A percentile compares a stretch with the other conserved stretches of the same genome.
These are phyloP conservation scores for Crithidia expoeki DNA, from an alignment of 208 protist genomes.

Conservation along the genomic window DNA sequence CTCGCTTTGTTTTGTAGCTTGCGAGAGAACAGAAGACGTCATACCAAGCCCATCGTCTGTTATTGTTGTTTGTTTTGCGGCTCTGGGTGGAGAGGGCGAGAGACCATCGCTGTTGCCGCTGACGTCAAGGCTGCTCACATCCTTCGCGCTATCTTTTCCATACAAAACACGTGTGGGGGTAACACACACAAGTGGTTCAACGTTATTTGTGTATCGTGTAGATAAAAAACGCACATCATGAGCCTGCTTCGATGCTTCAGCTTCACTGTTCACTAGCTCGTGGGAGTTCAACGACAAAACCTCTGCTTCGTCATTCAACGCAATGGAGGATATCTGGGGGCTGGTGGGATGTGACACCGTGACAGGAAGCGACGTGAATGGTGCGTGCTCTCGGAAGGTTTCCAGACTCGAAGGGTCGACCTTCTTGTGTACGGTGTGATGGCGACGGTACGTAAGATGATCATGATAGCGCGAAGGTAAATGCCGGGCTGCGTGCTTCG, in stretches of 20 bases:
- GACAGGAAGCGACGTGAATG: neutral
- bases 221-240: too few species aligned
- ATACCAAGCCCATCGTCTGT: neutral
- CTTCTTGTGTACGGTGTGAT: neutral
- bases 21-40: neutral
- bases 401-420: neutral
- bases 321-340: slow-evolving; percentile 24
- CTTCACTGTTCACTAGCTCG: neutral
- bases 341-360: neutral
- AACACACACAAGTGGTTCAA: neutral
- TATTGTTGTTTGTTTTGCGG: neutral
- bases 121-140: slow-evolving; percentile 1
- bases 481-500: neutral
- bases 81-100: neutral
- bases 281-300: neutral
- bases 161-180: neutral
- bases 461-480: neutral
- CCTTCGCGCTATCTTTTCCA: neutral
- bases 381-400: neutral
- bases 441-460: neutral
- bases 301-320: neutral
- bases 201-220: too few species aligned
- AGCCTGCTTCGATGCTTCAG: neutral
- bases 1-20: neutral
- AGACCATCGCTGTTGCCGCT: neutral